Base-by-base conservation (phyloP, 495 filamentous ascomycete genomes). In the Pseudoneurospora amorphoporcata region DNA sequence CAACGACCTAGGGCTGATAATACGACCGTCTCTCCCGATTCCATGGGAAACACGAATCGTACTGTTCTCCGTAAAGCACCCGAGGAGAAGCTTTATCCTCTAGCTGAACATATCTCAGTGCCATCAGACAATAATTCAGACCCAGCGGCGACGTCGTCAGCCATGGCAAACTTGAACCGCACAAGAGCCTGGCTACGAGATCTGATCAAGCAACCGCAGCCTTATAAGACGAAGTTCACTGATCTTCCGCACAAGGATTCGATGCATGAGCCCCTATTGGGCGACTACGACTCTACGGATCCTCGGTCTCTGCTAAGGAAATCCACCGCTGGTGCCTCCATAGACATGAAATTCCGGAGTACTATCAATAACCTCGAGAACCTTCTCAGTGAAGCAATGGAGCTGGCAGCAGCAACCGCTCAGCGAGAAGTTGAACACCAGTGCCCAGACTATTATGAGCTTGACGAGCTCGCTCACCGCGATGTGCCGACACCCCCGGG, bases 351-450 rank as follows among this genome's bases (percentile, higher is more conserved):
- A 8, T 76, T 79, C 69, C 76, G 79, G 69, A 74, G 72, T 32
- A 82, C 82, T 8, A 78, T 86, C 73, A 77, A 75, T 17, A 80
- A 84, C 69, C 79, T 87, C 39, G 86, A 88, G 69, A 73, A 78
- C 58, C 79, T 87, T 14, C 78, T 87, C 19, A 79, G 77, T 42
- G 82, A 87, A 74, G 86, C 85, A 19, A 72, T 85, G 19, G 77
- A 75, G 0, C 75, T 88, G 23, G 85, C 83, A 19, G 77, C 81
- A 35, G 75, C 84, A 70, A 81, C 76, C 68, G 78, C 77, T 16
- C 76, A 79, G 17, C 73, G 79, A 65, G 74, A 75, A 71, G 53
- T 65, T 9, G 73, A 75, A 8, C 70, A 75, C 3, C 47, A 73
- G 12, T 47, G 69, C 12, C 39, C 47, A n/a, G 47, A 69, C 2